These are phyloP conservation scores for Daldinia caldariorum DNA, from an alignment of 495 filamentous ascomycete genomes.

Conservation along the genomic window DNA sequence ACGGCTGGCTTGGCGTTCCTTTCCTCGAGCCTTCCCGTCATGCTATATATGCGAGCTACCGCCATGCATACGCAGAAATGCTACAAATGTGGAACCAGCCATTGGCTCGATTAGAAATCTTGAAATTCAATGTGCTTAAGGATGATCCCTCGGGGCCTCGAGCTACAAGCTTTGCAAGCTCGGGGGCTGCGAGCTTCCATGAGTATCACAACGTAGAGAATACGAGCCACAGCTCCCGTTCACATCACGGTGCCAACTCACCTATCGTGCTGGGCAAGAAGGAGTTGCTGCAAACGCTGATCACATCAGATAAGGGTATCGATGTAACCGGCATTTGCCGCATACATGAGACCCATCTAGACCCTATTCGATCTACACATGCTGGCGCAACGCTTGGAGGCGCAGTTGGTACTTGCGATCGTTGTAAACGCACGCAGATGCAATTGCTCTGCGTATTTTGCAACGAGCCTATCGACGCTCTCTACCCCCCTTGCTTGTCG, in stretches of 20 bases:
- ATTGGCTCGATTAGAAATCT: constrained; percentile 77
- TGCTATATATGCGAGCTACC: constrained; percentile 73
- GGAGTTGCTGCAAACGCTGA: constrained; percentile 52
- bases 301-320: constrained; percentile 59
- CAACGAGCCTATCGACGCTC: constrained; percentile 63
- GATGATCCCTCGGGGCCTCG: constrained; percentile 48
- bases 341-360: constrained; percentile 64
- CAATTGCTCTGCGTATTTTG: constrained; percentile 69
- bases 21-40: constrained; percentile 73
- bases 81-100: constrained; percentile 84
- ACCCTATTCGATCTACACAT: constrained; percentile 57
- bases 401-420: constrained; percentile 65
- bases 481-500: constrained; percentile 66
- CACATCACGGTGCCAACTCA: constrained; percentile 45
- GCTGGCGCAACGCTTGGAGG: constrained; percentile 55
- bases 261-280: constrained; percentile 60
- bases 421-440: constrained; percentile 60
- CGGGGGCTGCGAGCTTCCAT: constrained; percentile 45
- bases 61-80: constrained; percentile 82
- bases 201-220: constrained; percentile 49
- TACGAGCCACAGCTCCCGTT: constrained; percentile 30
- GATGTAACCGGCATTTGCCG: constrained; percentile 69
- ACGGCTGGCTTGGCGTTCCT: constrained; percentile 72
- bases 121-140: constrained; percentile 79
- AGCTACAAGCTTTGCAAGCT: constrained; percentile 40